Evolutionary conservation across 164 flowering plant genomes (phyloP).

Genomic region (Amborella trichopoda): DNA sequence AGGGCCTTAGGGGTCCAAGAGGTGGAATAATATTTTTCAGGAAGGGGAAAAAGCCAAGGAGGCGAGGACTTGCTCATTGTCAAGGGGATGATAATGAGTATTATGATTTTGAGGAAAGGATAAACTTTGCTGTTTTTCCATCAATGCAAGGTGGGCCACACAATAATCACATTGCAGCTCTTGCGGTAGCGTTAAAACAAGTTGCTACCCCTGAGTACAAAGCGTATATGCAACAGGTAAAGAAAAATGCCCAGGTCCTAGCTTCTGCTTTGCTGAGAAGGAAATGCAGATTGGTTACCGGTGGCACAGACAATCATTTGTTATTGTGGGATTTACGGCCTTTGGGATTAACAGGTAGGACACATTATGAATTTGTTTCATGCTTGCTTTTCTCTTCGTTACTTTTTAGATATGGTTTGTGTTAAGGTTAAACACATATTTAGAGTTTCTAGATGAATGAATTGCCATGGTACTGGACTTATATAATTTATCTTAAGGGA

Average conservation of each 20-base stretch:
- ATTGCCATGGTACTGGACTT: too few relatives aligned
- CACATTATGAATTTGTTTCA: too few relatives aligned
- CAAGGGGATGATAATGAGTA: conserved; percentile 42
- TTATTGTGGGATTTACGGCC: conserved; percentile 80
- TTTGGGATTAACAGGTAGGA: conserved; percentile 67
- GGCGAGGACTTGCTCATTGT: conserved; percentile 26
- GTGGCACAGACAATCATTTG: conserved; percentile 92
- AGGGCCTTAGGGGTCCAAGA: conserved; percentile 87
- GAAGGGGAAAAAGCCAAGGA: conserved; percentile 54
- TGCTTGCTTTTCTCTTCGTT: too few relatives aligned
- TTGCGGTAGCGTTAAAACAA: conserved; percentile 85
- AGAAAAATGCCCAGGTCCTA: conserved; percentile 81
- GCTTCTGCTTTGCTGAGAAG: conserved; percentile 64
- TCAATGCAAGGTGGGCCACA: conserved; percentile 95
- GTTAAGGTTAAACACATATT: too few relatives aligned
- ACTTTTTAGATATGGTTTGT: too few relatives aligned
- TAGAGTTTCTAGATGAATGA: too few relatives aligned
- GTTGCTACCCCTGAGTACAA: conserved; percentile 76
- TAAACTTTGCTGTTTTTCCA: conserved; percentile 86
- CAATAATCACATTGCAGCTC: conserved; percentile 94
- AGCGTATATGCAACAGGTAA: conserved; percentile 77
- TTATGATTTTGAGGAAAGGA: conserved; percentile 80
- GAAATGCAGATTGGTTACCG: conserved; percentile 75
- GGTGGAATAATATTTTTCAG: conserved; percentile 85
- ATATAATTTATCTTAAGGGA: too few relatives aligned